Base-by-base conservation (phyloP, 306 rosid species). In the Castanea mollissima region DNA sequence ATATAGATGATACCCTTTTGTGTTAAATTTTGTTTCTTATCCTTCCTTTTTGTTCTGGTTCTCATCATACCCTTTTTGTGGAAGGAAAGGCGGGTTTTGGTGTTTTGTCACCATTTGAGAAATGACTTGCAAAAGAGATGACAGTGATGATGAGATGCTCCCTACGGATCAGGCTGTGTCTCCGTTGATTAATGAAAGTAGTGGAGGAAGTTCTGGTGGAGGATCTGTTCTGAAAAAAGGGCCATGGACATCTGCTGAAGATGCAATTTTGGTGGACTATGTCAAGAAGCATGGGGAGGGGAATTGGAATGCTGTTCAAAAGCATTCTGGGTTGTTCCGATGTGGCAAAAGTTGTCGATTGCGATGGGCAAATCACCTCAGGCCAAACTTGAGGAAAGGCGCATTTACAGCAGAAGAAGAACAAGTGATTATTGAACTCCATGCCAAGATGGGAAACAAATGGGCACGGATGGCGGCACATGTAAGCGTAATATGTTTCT, bases 261-360 rank as follows among this genome's bases (percentile, higher is more conserved):
- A 96, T 82, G 89, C 90, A 46, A 88, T 96, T 78, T 87, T 96
- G 91, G 85, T 88, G 75, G 93, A 93, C n/a, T 96, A 93, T 83
- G 99, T 96, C 78, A 89, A 87, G 74, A 87, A 90, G 83, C 90
- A 96, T 52, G 99, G 99, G 58, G 99, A 96, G 84, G 99, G 99
- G 74, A 96, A 96, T 84, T 96, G 99, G 99, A 96, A 93, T 87
- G 94, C 96, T n/a, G 92, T 96, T 76, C 99, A 96, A 89, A 96
- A 89, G 94, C 87, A 93, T 81, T 88, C 98, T 49, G 98, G 93
- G 62, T 86, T 96, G 69, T 85, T 76, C 49, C 99, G 99, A 16
- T 96, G 99, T 3, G 99, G 99, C 27, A 96, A 96, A 88, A 96
- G 99, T 90, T 96, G 99, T 74, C 90, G 99, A 51, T 81, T 96